Percentiles rank a stretch among this genome's conserved stretches.
phyloP scores from a whole-genome alignment of 140 eudicot species.

The Flaveria floridana region DNA sequence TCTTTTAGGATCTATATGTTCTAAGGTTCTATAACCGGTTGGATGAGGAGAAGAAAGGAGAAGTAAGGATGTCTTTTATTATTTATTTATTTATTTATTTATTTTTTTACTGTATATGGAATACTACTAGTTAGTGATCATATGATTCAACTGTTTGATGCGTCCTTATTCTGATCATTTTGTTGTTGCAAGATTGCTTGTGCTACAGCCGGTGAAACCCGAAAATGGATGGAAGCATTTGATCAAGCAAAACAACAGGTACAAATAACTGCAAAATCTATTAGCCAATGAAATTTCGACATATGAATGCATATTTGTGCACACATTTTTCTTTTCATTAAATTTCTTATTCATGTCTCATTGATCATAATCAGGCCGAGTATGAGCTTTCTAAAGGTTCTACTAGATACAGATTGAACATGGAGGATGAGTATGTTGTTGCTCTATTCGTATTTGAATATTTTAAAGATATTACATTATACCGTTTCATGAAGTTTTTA shows the following conservation, averaged over 20 bases:
- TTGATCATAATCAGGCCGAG: conserved; percentile 56
- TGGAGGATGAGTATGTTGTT: conserved; percentile 73
- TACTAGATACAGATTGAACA: conserved; percentile 61
- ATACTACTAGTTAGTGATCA: conserved; percentile 1
- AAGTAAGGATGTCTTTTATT: conserved; percentile 53
- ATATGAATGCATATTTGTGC: not conserved
- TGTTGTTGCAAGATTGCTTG: conserved; percentile 84
- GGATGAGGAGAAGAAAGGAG: conserved; percentile 53
- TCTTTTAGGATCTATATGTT: conserved; percentile 75
- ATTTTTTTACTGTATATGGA: too few species aligned
- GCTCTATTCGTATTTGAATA: conserved; percentile 4
- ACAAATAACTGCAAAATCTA: conserved; percentile 4
- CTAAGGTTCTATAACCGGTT: conserved; percentile 76
- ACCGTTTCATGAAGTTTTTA: not conserved
- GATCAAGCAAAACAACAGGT: conserved; percentile 92
- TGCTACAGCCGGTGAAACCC: conserved; percentile 84
- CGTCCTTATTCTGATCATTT: conserved; percentile 18
- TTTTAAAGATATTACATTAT: not conserved
- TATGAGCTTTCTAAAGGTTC: conserved; percentile 74
- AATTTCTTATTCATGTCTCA: conserved; percentile 13
- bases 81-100: too few species aligned
- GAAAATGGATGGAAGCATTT: conserved; percentile 96
- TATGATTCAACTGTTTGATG: not conserved
- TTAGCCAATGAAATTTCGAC: not conserved
- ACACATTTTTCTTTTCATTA: conserved; percentile 19